These are phyloP conservation scores for Abelmoschus esculentus DNA, from an alignment of 345 rosid genomes.

Conservation along the genomic window DNA sequence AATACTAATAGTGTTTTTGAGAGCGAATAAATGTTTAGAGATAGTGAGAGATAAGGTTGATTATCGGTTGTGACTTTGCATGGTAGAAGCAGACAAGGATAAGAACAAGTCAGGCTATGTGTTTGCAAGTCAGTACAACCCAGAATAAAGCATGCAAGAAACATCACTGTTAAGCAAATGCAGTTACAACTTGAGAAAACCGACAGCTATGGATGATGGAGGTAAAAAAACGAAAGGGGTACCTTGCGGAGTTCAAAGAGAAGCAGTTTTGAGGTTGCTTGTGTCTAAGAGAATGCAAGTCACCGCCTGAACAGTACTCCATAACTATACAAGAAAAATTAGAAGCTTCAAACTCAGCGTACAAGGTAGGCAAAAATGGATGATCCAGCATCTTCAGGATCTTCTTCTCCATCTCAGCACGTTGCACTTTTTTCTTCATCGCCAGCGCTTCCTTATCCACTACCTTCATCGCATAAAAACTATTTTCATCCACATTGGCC, in stretches of 20 bases:
- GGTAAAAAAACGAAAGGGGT: too few species aligned
- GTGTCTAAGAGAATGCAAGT: constrained; percentile 72
- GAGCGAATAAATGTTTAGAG: too few species aligned
- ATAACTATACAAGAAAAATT: constrained; percentile 83
- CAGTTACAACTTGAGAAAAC: background rate
- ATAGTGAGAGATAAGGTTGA: too few species aligned
- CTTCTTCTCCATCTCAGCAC: constrained; percentile 78
- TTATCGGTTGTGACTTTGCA: too few species aligned
- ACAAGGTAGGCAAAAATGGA: constrained; percentile 81
- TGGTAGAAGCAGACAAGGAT: too few species aligned
- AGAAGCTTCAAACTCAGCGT: constrained; percentile 79
- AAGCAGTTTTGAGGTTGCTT: constrained; percentile 57
- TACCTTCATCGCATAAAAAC: constrained; percentile 80
- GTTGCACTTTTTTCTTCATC: constrained; percentile 62
- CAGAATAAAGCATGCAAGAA: too few species aligned
- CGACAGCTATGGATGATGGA: too few species aligned
- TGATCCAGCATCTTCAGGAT: constrained; percentile 81
- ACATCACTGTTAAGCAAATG: too few species aligned
- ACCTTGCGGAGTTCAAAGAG: constrained; percentile 68
- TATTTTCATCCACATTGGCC: constrained; percentile 17
- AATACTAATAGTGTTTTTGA: too few species aligned
- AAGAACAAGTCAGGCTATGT: too few species aligned
- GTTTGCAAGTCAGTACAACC: too few species aligned
- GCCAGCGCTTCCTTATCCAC: constrained; percentile 66
- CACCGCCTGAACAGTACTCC: constrained; percentile 95